These are phyloP conservation scores for Cajanus cajan DNA, from an alignment of 306 rosid species.

Conservation along the genomic window DNA sequence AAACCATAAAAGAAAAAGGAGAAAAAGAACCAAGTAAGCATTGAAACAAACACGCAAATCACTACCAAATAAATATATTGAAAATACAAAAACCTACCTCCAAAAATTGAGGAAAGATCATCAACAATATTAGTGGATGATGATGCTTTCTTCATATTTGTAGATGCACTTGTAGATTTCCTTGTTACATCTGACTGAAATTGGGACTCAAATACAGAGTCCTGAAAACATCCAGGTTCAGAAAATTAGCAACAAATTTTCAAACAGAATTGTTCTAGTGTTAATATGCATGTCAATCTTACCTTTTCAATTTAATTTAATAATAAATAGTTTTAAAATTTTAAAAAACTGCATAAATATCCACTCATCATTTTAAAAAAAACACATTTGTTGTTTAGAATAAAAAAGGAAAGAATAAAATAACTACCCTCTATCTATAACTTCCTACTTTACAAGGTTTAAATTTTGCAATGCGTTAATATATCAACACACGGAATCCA, in stretches of 20 bases:
- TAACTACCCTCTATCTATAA: slow-evolving; percentile 17
- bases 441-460: not conserved
- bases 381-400: not conserved
- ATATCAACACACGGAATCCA: not conserved
- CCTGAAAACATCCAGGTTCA: slow-evolving; percentile 47
- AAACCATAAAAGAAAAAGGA: slow-evolving; percentile 31
- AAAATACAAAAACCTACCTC: slow-evolving; percentile 53
- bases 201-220: slow-evolving; percentile 56
- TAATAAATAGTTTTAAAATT: not conserved
- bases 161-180: slow-evolving; percentile 51
- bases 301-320: not conserved
- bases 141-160: slow-evolving; percentile 72
- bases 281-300: not conserved
- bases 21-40: slow-evolving; percentile 19
- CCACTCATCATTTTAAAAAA: slow-evolving; percentile 13
- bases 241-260: slow-evolving; percentile 30
- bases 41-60: slow-evolving; percentile 5
- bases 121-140: slow-evolving; percentile 82
- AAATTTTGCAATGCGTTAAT: slow-evolving; percentile 14
- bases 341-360: not conserved
- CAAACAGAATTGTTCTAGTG: not conserved
- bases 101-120: slow-evolving; percentile 91
- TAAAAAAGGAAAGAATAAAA: slow-evolving; percentile 6
- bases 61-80: slow-evolving; percentile 8
- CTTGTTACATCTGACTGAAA: slow-evolving; percentile 66